Conservation (phyloP, 1,284 basidiomycete genomes). For the Clitocybe nebularis region DNA sequence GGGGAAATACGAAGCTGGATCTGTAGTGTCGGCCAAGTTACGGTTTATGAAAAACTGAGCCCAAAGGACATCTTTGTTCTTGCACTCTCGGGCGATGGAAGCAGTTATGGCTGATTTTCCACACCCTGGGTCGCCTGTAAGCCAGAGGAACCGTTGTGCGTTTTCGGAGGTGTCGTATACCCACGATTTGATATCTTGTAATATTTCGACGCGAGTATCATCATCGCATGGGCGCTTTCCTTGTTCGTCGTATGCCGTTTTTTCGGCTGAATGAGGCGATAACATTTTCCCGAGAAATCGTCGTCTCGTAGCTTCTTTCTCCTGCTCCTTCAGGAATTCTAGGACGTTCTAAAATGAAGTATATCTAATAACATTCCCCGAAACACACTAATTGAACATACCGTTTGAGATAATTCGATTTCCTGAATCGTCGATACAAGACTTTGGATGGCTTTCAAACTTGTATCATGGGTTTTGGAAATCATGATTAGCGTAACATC, state of each 20-base stretch:
- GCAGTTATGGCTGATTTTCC: conserved; percentile 17
- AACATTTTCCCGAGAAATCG: conserved; percentile 4
- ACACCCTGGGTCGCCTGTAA: conserved; percentile 13
- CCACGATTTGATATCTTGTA: conserved; percentile 11
- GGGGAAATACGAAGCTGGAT: conserved; percentile 8
- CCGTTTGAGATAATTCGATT: no score
- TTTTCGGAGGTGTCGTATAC: conserved; percentile 2
- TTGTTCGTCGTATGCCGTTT: conserved; percentile 10
- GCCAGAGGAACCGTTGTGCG: conserved; percentile 12
- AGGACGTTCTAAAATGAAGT: neutral
- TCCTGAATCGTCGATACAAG: no score
- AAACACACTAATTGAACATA: no score
- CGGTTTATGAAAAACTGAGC: conserved; percentile 15
- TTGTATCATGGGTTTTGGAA: no score
- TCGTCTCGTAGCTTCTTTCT: no score
- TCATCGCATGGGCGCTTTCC: conserved; percentile 13
- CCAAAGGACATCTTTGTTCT: conserved; percentile 10
- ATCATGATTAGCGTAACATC: no score
- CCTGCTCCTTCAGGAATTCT: no score
- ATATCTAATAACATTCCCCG: no score
- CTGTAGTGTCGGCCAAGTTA: conserved; percentile 6
- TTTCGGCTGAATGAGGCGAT: conserved; percentile 3
- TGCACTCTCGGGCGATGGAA: conserved; percentile 8
- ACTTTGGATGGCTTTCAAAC: no score
- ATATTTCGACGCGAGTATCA: conserved; percentile 12